Evolutionary conservation across 108 stramenopile genomes (phyloP).

Genomic region (Cyclotella cryptica): DNA sequence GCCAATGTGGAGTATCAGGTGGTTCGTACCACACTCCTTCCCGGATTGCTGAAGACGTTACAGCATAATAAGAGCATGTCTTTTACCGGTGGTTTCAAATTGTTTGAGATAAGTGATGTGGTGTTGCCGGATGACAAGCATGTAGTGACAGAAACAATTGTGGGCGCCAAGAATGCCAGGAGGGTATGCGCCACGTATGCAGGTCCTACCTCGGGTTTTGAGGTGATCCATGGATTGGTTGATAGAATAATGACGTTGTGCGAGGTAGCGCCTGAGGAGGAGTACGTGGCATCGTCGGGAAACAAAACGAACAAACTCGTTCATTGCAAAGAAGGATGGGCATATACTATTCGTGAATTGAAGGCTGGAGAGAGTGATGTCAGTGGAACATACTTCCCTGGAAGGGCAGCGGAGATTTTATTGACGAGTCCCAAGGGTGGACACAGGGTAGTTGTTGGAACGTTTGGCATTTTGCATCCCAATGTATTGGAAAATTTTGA

Average conservation of each 20-base stretch:
- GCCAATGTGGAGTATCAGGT: conserved; percentile 98
- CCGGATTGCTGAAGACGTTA: conserved; percentile 95
- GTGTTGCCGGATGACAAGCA: conserved; percentile 88
- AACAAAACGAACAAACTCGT: conserved; percentile 75
- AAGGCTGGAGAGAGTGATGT: conserved; percentile 54
- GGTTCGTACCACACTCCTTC: conserved; percentile 95
- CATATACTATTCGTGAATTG: conserved; percentile 74
- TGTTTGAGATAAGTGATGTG: conserved; percentile 97
- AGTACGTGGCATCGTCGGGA: conserved; percentile 74
- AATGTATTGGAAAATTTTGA: conserved; percentile 94
- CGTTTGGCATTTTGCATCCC: conserved; percentile 97
- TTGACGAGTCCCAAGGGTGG: conserved; percentile 69
- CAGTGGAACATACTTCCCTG: conserved; percentile 93
- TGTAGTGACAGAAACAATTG: conserved; percentile 88
- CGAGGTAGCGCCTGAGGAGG: conserved; percentile 87
- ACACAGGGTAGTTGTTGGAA: conserved; percentile 74
- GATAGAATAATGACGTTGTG: conserved; percentile 95
- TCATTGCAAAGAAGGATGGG: conserved; percentile 84
- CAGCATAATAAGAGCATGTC: conserved; percentile 90
- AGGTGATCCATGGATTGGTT: conserved; percentile 97
- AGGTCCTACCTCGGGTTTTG: conserved; percentile 97
- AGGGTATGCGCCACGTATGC: conserved; percentile 92
- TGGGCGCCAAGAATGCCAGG: conserved; percentile 93
- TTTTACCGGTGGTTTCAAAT: conserved; percentile 86
- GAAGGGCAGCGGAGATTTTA: conserved; percentile 94